These are phyloP conservation scores for Sphenostylis stenocarpa DNA, from an alignment of 306 rosid species.

Conservation along the genomic window DNA sequence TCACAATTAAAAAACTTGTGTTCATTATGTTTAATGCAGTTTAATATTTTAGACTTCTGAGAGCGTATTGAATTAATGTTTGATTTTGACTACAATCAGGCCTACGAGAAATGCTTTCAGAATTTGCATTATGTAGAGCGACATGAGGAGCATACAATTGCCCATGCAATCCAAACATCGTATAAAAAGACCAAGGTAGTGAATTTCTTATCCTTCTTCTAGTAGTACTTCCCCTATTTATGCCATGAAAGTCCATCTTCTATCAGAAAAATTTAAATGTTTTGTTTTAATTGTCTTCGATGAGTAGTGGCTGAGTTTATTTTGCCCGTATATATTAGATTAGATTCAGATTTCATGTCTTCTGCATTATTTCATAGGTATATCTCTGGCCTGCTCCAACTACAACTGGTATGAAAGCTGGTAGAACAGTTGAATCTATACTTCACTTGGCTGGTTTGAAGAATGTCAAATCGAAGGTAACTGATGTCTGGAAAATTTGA, in stretches of 20 bases:
- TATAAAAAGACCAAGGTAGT: conserved; percentile 81
- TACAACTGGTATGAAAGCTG: conserved; percentile 82
- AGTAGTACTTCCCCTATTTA: not conserved
- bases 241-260: conserved; percentile 7
- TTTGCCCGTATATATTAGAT: not conserved
- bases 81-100: conserved; percentile 56
- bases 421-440: conserved; percentile 78
- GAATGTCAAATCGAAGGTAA: conserved; percentile 94
- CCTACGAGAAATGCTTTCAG: conserved; percentile 92
- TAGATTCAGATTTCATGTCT: conserved; percentile 9
- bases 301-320: not conserved
- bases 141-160: conserved; percentile 90
- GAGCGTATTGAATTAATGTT: conserved; percentile 25
- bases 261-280: not conserved
- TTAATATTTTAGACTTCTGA: conserved; percentile 2
- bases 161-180: conserved; percentile 86
- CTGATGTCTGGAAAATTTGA: conserved; percentile 18
- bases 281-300: not conserved
- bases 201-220: conserved; percentile 19
- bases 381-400: conserved; percentile 98
- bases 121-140: conserved; percentile 87
- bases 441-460: conserved; percentile 85
- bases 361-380: conserved; percentile 48
- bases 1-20: not conserved
- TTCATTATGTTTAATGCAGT: conserved; percentile 10